Conservation (phyloP, 495 filamentous ascomycete species). For the Penicillium roqueforti region DNA sequence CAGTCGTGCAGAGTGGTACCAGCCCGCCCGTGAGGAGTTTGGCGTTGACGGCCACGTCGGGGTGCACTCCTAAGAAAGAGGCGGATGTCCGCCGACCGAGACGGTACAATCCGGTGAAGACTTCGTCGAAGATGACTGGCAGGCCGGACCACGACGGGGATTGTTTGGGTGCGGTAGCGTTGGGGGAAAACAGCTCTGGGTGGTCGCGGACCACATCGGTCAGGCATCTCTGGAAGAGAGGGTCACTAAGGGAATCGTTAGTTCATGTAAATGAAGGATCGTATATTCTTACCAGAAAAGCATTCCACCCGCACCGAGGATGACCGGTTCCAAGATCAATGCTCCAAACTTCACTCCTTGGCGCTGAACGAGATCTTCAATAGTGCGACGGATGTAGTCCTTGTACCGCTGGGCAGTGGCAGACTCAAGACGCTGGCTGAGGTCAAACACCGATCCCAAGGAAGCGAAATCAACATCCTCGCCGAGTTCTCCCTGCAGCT, state of each 20-base stretch:
- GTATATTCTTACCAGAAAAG: slow-evolving; percentile 54
- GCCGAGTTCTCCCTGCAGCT: slow-evolving; percentile 45
- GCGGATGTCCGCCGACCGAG: slow-evolving; percentile 62
- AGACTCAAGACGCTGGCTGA: slow-evolving; percentile 43
- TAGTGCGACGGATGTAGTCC: slow-evolving; percentile 49
- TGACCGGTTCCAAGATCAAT: slow-evolving; percentile 68
- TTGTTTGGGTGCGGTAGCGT: slow-evolving; percentile 8
- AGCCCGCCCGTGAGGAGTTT: slow-evolving; percentile 76
- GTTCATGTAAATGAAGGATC: background rate
- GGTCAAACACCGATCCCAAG: slow-evolving; percentile 58
- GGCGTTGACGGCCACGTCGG: slow-evolving; percentile 71
- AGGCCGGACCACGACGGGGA: slow-evolving; percentile 58
- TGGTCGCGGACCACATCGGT: slow-evolving; percentile 57
- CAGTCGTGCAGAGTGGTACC: slow-evolving; percentile 66
- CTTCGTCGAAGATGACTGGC: slow-evolving; percentile 73
- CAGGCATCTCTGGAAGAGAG: slow-evolving; percentile 68
- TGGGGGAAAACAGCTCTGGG: slow-evolving; percentile 43
- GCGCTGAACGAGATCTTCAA: slow-evolving; percentile 45
- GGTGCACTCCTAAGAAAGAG: slow-evolving; percentile 58
- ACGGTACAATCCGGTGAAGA: slow-evolving; percentile 77
- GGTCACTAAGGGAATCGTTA: slow-evolving; percentile 49
- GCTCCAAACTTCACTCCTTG: slow-evolving; percentile 66
- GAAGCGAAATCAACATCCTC: slow-evolving; percentile 41
- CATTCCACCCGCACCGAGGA: slow-evolving; percentile 78
- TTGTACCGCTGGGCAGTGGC: slow-evolving; percentile 48